Base-by-base conservation (phyloP, 208 protist species). In the Acanthamoeba sp. region DNA sequence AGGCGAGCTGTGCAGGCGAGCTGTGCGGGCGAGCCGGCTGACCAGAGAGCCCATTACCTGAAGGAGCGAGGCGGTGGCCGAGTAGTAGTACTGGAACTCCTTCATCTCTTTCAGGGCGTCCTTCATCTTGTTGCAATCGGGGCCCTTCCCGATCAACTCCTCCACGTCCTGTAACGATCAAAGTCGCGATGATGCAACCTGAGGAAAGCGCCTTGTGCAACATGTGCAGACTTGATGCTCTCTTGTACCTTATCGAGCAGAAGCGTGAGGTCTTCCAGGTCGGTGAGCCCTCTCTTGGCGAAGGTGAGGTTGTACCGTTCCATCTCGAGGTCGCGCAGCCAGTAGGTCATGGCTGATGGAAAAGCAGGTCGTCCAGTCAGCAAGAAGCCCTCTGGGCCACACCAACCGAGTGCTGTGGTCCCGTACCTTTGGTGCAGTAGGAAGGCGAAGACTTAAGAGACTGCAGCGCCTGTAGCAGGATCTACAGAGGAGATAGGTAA, bases 31-130 rank as follows among this genome's bases (percentile, higher is more conserved):
- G n/a, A n/a, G n/a, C n/a, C n/a, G n/a, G n/a, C n/a, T n/a, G n/a
- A n/a, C n/a, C n/a, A n/a, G n/a, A n/a, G n/a, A n/a, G n/a, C n/a
- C n/a, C n/a, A n/a, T n/a, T n/a, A 45, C 87, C 64, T 92, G 87
- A 10, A 92, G 64, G 20, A 92, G 36, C 5, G 87, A 92, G 14
- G 87, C 87, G 5, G 87, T 59, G 32, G 87, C 87, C 14, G 87
- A 92, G 64, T 92, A 92, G 64, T 92, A 92, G 29, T 59, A 92
- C 87, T 92, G 87, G 24, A 76, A 42, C 36, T 92, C 87, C 36
- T 92, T 92, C 87, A 92, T 92, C 62, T 92, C 87, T 34, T 80
- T 80, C 6, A 80, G 38, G 24, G 69, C 69, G 38, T 80, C 69
- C 69, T 80, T 80, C 69, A 80, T 80, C 36, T 80, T 80, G 69